phyloP scores from a whole-genome alignment of 306 rosid species.

The Sophora flavescens region DNA sequence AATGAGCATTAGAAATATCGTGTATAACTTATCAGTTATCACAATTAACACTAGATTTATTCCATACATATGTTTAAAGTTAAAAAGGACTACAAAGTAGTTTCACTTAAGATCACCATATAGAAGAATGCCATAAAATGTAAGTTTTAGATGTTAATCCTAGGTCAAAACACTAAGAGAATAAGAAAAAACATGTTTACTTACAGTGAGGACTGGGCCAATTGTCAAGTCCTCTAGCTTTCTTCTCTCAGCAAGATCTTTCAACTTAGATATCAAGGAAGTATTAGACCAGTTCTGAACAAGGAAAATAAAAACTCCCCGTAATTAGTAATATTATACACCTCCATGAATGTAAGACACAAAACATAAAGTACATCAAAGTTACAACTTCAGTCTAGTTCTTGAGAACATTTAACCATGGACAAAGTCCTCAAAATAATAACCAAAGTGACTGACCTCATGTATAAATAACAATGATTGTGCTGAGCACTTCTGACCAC shows the following conservation, averaged over 20 bases:
- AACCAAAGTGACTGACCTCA: constrained; percentile 68
- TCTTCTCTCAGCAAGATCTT: constrained; percentile 88
- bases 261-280: constrained; percentile 76
- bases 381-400: constrained; percentile 31
- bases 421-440: constrained; percentile 27
- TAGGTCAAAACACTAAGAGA: not conserved
- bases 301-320: constrained; percentile 36
- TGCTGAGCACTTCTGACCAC: constrained; percentile 99
- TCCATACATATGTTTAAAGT: constrained; percentile 19
- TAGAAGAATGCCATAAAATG: constrained; percentile 13
- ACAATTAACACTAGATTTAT: not conserved
- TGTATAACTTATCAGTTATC: not conserved
- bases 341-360: not conserved
- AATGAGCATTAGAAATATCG: constrained; percentile 1
- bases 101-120: no score
- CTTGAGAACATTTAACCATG: constrained; percentile 6
- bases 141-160: constrained; percentile 3
- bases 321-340: constrained; percentile 31
- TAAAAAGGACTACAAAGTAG: not conserved
- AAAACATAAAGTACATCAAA: constrained; percentile 16
- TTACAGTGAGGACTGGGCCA: constrained; percentile 94
- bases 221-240: constrained; percentile 83
- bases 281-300: constrained; percentile 85
- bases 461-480: constrained; percentile 90
- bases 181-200: constrained; percentile 28